These are phyloP conservation scores for Ammopiptanthus mongolicus DNA, from an alignment of 306 rosid species.

Conservation along the genomic window DNA sequence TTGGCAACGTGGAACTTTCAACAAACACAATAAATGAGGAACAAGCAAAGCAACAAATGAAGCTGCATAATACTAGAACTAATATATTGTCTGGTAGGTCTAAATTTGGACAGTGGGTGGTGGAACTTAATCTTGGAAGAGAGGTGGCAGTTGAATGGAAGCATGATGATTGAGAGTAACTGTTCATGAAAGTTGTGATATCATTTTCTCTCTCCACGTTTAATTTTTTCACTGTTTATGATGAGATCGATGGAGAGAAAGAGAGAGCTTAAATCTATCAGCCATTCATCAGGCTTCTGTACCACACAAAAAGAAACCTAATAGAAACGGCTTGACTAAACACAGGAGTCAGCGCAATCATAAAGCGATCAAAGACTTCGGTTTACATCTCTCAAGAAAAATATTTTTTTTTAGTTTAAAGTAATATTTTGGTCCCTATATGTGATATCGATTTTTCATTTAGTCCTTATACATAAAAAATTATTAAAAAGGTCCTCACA, in stretches of 20 bases:
- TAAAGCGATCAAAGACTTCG: too few species aligned
- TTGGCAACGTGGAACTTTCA: too few species aligned
- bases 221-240: constrained; percentile 11
- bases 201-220: constrained; percentile 21
- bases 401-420: too few species aligned
- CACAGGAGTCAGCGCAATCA: too few species aligned
- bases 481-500: too few species aligned
- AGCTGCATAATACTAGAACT: background rate
- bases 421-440: too few species aligned
- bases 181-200: constrained; percentile 40
- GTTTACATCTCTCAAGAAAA: too few species aligned
- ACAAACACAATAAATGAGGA: background rate
- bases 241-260: background rate
- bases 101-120: constrained; percentile 7
- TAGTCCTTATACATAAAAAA: too few species aligned
- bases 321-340: constrained; percentile 1
- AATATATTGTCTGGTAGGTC: background rate
- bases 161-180: constrained; percentile 26
- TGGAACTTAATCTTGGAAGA: constrained; percentile 11
- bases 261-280: background rate
- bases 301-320: background rate
- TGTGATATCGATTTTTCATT: too few species aligned
- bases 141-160: constrained; percentile 16
- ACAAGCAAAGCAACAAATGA: background rate
- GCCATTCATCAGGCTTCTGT: background rate